These are phyloP conservation scores for Myxozyma neotropica DNA, from an alignment of 805 yeast genomes.

Conservation along the genomic window DNA sequence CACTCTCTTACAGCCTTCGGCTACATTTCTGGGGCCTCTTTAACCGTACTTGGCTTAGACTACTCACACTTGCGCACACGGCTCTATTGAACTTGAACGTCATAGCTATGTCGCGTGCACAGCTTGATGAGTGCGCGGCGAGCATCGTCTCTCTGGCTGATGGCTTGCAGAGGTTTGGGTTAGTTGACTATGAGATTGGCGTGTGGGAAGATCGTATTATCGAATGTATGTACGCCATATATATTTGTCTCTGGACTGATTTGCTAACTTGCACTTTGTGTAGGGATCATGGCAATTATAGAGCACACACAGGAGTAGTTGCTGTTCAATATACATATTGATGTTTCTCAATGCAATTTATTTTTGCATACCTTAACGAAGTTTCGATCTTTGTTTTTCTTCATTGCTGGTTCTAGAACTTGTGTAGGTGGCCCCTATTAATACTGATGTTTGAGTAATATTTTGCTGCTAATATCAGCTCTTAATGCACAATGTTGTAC, in stretches of 20 bases:
- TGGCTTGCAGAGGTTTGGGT: slow-evolving; percentile 21
- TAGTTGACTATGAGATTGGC: slow-evolving; percentile 32
- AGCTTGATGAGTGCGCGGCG: slow-evolving; percentile 16
- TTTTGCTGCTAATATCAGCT: too few species aligned
- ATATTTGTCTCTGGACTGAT: not conserved
- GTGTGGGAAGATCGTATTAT: slow-evolving; percentile 29
- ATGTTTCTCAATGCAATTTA: not conserved
- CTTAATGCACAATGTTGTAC: too few species aligned
- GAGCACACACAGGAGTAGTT: not conserved
- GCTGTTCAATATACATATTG: too few species aligned
- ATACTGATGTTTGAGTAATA: too few species aligned
- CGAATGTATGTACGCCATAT: slow-evolving; percentile 7
- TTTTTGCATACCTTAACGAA: not conserved
- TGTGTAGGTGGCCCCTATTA: too few species aligned
- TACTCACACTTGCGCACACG: not conserved
- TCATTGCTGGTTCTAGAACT: too few species aligned
- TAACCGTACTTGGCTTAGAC: slow-evolving; percentile 21
- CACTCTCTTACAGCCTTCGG: not conserved
- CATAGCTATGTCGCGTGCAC: not conserved
- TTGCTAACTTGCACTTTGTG: not conserved
- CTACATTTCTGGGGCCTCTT: slow-evolving; percentile 23
- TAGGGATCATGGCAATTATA: not conserved
- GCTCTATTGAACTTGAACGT: not conserved
- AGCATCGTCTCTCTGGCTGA: slow-evolving; percentile 17
- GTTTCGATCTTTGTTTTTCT: too few species aligned